Conservation (phyloP, 192 early-diverging fungal species). For the Tieghemiomyces parasiticus region DNA sequence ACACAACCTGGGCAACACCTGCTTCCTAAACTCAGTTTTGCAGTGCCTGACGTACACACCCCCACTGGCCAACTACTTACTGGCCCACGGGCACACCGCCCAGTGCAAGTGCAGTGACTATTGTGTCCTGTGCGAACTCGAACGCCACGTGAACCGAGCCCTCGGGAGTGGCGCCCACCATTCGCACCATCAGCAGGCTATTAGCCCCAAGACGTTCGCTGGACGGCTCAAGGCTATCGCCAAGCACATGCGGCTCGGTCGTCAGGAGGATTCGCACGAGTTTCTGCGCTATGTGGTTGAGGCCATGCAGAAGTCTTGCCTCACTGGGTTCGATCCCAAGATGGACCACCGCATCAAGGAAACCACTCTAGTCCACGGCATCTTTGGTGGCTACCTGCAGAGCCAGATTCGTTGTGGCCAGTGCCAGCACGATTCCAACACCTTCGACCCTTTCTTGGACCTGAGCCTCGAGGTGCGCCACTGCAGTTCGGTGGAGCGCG, state of each 20-base stretch:
- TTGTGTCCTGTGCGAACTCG: conserved; percentile 62
- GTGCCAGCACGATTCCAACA: conserved; percentile 62
- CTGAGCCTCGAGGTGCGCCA: conserved; percentile 60
- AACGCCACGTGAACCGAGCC: conserved; percentile 43
- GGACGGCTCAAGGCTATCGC: conserved; percentile 52
- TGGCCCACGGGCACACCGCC: conserved; percentile 37
- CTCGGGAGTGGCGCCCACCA: conserved; percentile 21
- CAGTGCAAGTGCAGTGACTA: conserved; percentile 41
- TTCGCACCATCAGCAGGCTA: conserved; percentile 23
- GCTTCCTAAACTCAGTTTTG: conserved; percentile 66
- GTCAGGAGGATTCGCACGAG: conserved; percentile 87
- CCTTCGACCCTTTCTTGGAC: conserved; percentile 60
- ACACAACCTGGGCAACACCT: conserved; percentile 59
- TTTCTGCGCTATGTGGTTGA: conserved; percentile 60
- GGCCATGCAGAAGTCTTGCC: conserved; percentile 44
- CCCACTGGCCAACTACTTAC: conserved; percentile 49
- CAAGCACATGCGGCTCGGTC: conserved; percentile 56
- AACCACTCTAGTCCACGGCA: conserved; percentile 55
- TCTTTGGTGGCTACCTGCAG: conserved; percentile 74
- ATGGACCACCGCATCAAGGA: conserved; percentile 55
- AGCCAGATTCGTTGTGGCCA: conserved; percentile 57
- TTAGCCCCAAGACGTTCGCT: conserved; percentile 51
- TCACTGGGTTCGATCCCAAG: conserved; percentile 41
- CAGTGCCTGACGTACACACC: conserved; percentile 67
- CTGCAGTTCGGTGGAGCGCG: conserved; percentile 43